Evolutionary conservation across 306 rosid species (phyloP).

Genomic region (Gastrolobium villosum): DNA sequence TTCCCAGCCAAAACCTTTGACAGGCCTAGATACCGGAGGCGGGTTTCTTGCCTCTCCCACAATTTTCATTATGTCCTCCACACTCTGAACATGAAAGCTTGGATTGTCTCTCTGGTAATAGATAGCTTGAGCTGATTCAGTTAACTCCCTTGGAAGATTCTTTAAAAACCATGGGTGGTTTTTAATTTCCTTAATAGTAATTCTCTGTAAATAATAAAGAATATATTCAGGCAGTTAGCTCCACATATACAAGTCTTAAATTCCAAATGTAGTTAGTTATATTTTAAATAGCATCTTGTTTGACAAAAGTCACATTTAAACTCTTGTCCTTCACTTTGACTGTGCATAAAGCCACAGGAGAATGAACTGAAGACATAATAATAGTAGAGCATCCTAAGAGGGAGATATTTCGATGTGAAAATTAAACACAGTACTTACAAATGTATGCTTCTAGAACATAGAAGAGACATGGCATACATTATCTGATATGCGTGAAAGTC

Average conservation of each 20-base stretch:
- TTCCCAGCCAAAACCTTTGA: constrained; percentile 75
- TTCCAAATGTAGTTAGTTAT: constrained; percentile 28
- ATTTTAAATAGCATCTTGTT: constrained; percentile 26
- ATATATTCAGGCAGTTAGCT: constrained; percentile 29
- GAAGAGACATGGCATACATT: background rate
- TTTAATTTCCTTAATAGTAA: constrained; percentile 76
- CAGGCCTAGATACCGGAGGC: constrained; percentile 63
- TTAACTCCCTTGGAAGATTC: constrained; percentile 86
- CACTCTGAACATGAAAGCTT: constrained; percentile 70
- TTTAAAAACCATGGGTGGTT: constrained; percentile 88
- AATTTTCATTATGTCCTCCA: constrained; percentile 77
- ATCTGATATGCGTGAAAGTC: background rate
- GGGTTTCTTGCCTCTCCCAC: constrained; percentile 82
- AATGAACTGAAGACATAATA: background rate
- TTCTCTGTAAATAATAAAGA: constrained; percentile 62
- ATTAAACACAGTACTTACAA: background rate
- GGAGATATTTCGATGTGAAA: constrained; percentile 19
- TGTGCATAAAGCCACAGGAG: background rate
- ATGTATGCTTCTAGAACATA: constrained; percentile 26
- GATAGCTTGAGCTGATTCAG: constrained; percentile 72
- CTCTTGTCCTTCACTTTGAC: background rate
- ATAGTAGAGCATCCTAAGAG: constrained; percentile 1
- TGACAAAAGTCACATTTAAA: constrained; percentile 6
- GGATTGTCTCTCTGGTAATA: constrained; percentile 78
- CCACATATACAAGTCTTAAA: constrained; percentile 19